phyloP scores from a whole-genome alignment of 768 basidiomycete genomes.

The Dioszegia aurantiaca region DNA sequence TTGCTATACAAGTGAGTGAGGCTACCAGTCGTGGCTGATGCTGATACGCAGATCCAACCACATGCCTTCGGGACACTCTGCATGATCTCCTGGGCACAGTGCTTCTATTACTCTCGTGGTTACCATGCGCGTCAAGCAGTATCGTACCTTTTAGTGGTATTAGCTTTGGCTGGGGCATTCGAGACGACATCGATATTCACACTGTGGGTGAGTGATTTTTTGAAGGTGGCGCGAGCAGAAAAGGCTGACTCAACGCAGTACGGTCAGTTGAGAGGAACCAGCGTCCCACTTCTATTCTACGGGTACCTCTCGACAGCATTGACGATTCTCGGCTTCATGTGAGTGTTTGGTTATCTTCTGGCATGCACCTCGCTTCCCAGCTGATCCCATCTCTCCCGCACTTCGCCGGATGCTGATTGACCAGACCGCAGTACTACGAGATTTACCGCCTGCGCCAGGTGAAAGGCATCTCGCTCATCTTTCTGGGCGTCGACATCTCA shows the following conservation, averaged over 20 bases:
- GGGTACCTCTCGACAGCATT: slow-evolving; percentile 63
- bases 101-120: slow-evolving; percentile 62
- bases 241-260: slow-evolving; percentile 47
- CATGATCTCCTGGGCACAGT: slow-evolving; percentile 66
- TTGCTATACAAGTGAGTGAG: slow-evolving; percentile 61
- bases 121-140: slow-evolving; percentile 51
- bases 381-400: no score
- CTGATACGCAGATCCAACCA: slow-evolving; percentile 32
- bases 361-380: no score
- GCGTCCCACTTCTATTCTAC: slow-evolving; percentile 57
- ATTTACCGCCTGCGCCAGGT: slow-evolving; percentile 60
- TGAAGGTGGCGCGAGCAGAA: no score
- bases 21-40: no score
- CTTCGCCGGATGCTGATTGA: no score
- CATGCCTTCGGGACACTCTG: slow-evolving; percentile 59
- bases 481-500: slow-evolving; percentile 65
- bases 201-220: slow-evolving; percentile 57
- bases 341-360: slow-evolving; percentile 20
- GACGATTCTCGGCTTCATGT: slow-evolving; percentile 58
- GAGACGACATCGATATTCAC: slow-evolving; percentile 63
- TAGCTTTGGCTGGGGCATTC: slow-evolving; percentile 58
- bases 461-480: slow-evolving; percentile 64
- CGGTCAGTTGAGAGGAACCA: slow-evolving; percentile 51
- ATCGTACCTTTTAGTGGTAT: slow-evolving; percentile 52
- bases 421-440: slow-evolving; percentile 67